A percentile compares a stretch with the other conserved stretches of the same genome.
These are phyloP conservation scores for Begonia masoniana DNA, from an alignment of 306 rosid genomes.

Conservation along the genomic window DNA sequence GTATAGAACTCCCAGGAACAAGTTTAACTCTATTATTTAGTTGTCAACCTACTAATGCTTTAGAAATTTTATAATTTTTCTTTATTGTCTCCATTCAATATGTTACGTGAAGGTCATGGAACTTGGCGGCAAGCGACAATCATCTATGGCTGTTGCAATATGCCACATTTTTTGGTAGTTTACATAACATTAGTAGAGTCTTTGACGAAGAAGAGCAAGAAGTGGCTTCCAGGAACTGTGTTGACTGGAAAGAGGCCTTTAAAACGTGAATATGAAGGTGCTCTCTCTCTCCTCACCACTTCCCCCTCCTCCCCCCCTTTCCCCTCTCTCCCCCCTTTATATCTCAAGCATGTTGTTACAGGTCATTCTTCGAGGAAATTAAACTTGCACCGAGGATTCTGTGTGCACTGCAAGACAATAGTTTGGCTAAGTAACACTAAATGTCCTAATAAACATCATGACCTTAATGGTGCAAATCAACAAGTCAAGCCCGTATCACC, in stretches of 20 bases:
- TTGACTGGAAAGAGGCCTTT: conserved; percentile 56
- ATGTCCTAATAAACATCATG: conserved; percentile 33
- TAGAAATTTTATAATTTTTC: neutral
- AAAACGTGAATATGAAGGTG: conserved; percentile 52
- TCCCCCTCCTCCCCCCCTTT: neutral
- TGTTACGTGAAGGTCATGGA: conserved; percentile 64
- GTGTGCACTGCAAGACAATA: conserved; percentile 48
- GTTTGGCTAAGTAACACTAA: conserved; percentile 58
- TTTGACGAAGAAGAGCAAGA: conserved; percentile 14
- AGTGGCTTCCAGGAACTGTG: conserved; percentile 9
- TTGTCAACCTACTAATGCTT: neutral
- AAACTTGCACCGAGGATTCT: conserved; percentile 53
- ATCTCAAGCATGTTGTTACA: conserved; percentile 13
- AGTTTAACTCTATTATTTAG: too few species aligned
- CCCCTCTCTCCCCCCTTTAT: conserved; percentile 10
- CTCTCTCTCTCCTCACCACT: conserved; percentile 7
- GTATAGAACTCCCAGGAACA: too few species aligned
- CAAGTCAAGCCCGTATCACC: conserved; percentile 40
- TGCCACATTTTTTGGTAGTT: conserved; percentile 24
- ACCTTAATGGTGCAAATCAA: conserved; percentile 23
- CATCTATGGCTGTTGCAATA: conserved; percentile 58
- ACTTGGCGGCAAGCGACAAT: conserved; percentile 60
- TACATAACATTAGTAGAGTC: conserved; percentile 12
- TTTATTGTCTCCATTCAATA: neutral
- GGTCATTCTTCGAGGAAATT: conserved; percentile 39